Evolutionary conservation across 176 grass and related monocot genomes (phyloP).

Genomic region (Otatea glauca): DNA sequence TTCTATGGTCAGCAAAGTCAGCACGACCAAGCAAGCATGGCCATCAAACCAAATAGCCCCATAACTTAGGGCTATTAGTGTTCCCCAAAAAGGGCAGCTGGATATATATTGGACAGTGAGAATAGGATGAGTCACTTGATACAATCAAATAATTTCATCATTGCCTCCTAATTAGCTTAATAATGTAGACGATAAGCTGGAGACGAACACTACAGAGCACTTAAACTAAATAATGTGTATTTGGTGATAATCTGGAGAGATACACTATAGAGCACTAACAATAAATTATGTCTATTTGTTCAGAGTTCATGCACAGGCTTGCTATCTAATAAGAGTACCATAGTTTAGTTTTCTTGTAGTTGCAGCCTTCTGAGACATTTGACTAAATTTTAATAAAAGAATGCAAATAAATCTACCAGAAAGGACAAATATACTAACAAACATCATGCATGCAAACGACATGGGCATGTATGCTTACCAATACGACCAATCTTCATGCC

Average conservation of each 20-base stretch:
- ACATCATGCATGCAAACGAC: not conserved
- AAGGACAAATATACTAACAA: not conserved
- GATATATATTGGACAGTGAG: not conserved
- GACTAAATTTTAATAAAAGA: not conserved
- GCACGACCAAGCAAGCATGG: not conserved
- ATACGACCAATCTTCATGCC: slow-evolving; percentile 71
- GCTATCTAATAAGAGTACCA: too few species aligned
- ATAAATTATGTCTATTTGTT: not conserved
- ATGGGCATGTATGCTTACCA: slow-evolving; percentile 23
- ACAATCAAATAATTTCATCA: not conserved
- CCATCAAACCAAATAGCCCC: not conserved
- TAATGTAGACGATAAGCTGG: not conserved
- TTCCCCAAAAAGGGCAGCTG: not conserved
- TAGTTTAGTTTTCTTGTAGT: not conserved
- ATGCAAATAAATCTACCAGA: not conserved
- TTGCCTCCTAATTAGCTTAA: not conserved
- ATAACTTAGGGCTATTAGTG: not conserved
- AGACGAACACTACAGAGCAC: not conserved
- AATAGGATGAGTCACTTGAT: not conserved
- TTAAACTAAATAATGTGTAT: not conserved
- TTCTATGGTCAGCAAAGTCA: not conserved
- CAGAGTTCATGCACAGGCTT: not conserved
- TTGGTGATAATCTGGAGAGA: not conserved
- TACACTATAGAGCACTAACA: not conserved
- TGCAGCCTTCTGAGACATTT: not conserved